A percentile compares a stretch with the other conserved stretches of the same genome.
These are phyloP conservation scores for Penicillium alfredii DNA, from an alignment of 495 filamentous ascomycete genomes.

Conservation along the genomic window DNA sequence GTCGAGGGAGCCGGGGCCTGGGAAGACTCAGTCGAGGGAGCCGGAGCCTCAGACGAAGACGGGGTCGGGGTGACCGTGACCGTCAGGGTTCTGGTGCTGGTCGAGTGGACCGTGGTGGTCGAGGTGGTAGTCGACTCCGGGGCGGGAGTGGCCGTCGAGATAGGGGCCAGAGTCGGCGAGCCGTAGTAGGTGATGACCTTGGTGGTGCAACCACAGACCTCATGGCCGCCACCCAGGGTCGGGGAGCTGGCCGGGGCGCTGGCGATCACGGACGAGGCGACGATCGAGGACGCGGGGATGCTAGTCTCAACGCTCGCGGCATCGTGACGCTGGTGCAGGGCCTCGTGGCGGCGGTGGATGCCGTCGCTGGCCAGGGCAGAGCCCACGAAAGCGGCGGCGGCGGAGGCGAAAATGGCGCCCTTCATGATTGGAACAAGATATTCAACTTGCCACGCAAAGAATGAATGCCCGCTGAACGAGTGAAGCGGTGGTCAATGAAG, in stretches of 20 bases:
- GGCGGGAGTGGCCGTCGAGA: constrained; percentile 17
- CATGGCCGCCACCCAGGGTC: constrained; percentile 18
- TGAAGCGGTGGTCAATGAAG: constrained; percentile 73
- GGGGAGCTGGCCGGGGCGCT: too few species aligned
- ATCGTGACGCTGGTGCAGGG: constrained; percentile 47
- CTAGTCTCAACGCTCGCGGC: background rate
- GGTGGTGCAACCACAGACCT: constrained; percentile 64
- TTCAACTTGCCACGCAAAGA: constrained; percentile 33
- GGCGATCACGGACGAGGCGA: too few species aligned
- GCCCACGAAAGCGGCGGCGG: constrained; percentile 60
- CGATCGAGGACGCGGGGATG: constrained; percentile 3
- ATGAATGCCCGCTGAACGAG: constrained; percentile 94
- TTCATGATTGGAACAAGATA: constrained; percentile 54
- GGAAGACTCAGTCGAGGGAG: constrained; percentile 21
- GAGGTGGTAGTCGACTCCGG: constrained; percentile 17
- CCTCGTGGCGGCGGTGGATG: constrained; percentile 56
- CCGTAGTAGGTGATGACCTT: constrained; percentile 57
- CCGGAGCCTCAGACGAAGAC: constrained; percentile 26
- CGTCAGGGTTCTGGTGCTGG: constrained; percentile 38
- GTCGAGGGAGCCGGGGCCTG: constrained; percentile 11
- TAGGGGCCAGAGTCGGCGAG: constrained; percentile 44
- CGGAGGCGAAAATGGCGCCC: constrained; percentile 53
- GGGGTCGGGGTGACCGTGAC: constrained; percentile 22
- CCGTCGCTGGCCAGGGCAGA: constrained; percentile 55
- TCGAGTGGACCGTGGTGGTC: constrained; percentile 35